A percentile compares a stretch with the other conserved stretches of the same genome.
phyloP scores from a whole-genome alignment of 2,329 filamentous ascomycete species.

The Botrytis byssoidea region DNA sequence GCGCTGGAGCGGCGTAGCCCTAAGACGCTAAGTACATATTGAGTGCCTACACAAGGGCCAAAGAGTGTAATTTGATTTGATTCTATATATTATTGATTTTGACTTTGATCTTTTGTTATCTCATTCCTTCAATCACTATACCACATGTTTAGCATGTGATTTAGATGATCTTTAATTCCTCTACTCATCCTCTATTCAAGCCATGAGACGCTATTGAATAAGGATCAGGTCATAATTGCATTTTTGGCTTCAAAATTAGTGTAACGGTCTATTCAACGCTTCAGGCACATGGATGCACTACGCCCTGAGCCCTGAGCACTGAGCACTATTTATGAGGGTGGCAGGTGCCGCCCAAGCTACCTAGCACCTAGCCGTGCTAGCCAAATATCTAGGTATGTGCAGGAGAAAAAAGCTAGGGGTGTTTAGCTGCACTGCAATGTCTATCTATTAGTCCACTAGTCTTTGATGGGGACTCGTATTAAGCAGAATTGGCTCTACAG shows the following conservation, averaged over 20 bases:
- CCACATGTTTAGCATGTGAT: neutral
- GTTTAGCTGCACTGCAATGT: neutral
- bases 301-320: neutral
- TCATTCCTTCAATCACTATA: neutral
- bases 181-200: neutral
- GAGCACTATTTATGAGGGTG: neutral
- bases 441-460: neutral
- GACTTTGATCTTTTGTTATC: neutral
- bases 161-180: neutral
- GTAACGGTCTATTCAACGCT: constrained; percentile 7
- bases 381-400: neutral
- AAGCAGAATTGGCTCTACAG: neutral
- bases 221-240: neutral
- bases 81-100: neutral
- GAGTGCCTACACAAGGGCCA: neutral
- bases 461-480: neutral
- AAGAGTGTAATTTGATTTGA: neutral
- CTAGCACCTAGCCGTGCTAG: neutral
- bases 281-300: neutral
- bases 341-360: neutral
- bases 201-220: neutral
- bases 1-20: neutral
- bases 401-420: neutral
- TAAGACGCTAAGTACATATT: neutral
- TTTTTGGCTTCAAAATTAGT: neutral